phyloP scores from a whole-genome alignment of 139 green algal species.

The Asterochloris erici region DNA sequence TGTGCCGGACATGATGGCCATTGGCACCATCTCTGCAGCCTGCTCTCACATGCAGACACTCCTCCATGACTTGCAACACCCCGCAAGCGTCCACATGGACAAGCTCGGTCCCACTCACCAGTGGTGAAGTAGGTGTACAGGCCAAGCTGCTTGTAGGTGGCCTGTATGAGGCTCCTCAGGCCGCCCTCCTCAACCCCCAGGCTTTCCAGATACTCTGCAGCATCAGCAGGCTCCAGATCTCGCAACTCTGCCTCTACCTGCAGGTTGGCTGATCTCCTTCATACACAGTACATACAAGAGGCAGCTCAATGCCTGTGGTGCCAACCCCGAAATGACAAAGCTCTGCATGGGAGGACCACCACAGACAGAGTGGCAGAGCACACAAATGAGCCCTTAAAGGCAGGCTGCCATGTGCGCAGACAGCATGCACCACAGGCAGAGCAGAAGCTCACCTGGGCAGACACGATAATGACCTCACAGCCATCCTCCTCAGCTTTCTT shows the following conservation, averaged over 20 bases:
- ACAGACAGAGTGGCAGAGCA: too few relatives aligned
- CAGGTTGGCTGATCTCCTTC: background rate
- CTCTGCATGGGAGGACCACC: background rate
- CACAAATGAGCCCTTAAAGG: too few relatives aligned
- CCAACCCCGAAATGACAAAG: background rate
- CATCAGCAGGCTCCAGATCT: slow-evolving; percentile 82
- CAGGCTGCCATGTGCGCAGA: too few relatives aligned
- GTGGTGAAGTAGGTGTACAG: slow-evolving; percentile 98
- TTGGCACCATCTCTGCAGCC: background rate
- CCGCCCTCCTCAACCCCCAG: slow-evolving; percentile 84
- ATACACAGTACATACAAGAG: too few relatives aligned
- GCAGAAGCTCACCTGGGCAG: slow-evolving; percentile 52
- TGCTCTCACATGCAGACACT: background rate
- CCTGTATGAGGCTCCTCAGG: slow-evolving; percentile 51
- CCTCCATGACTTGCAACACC: background rate
- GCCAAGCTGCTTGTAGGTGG: slow-evolving; percentile 86
- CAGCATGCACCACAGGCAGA: too few relatives aligned
- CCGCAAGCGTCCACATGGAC: too few relatives aligned
- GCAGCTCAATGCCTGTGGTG: too few relatives aligned
- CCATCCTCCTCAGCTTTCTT: slow-evolving; percentile 59
- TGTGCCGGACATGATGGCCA: background rate
- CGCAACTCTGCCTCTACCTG: slow-evolving; percentile 92
- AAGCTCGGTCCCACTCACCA: slow-evolving; percentile 26
- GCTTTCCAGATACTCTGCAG: slow-evolving; percentile 81
- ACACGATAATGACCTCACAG: slow-evolving; percentile 74